phyloP scores from a whole-genome alignment of 768 basidiomycete species.

The Russula sp. region DNA sequence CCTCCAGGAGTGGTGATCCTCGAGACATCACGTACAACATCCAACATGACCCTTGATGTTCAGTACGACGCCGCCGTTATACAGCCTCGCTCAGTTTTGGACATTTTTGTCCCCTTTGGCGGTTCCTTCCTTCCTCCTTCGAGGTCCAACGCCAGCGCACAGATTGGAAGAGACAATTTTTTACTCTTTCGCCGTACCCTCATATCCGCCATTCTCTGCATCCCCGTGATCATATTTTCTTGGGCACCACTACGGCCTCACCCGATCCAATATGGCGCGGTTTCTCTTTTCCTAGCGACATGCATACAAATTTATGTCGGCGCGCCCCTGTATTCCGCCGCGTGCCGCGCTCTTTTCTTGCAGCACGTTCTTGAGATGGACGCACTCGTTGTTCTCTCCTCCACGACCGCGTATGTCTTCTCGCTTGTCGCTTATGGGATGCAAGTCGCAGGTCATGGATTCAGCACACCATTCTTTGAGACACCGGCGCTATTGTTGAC shows the following conservation, averaged over 20 bases:
- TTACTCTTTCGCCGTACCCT: constrained; percentile 31
- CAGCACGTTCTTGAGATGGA: constrained; percentile 36
- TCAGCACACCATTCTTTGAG: constrained; percentile 37
- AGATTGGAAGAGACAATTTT: constrained; percentile 32
- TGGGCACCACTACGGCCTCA: constrained; percentile 37
- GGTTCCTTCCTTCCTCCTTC: constrained; percentile 28
- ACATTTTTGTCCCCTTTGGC: constrained; percentile 23
- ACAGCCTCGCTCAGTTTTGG: constrained; percentile 33
- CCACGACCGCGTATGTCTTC: constrained; percentile 37
- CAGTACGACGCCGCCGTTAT: constrained; percentile 27
- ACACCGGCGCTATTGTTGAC: constrained; percentile 39
- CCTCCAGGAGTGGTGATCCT: constrained; percentile 10
- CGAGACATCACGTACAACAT: neutral
- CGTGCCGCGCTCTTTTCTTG: constrained; percentile 34
- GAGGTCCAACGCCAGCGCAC: constrained; percentile 25
- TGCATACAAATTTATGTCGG: constrained; percentile 35
- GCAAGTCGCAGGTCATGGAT: constrained; percentile 30
- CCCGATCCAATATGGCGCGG: constrained; percentile 33
- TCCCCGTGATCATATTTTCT: constrained; percentile 39
- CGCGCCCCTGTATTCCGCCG: constrained; percentile 33
- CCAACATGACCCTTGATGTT: constrained; percentile 7
- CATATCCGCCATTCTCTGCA: constrained; percentile 31
- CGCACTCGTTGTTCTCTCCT: constrained; percentile 36
- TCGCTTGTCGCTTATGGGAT: constrained; percentile 36
- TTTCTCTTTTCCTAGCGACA: constrained; percentile 36